These are phyloP conservation scores for Cytospora piceae DNA, from an alignment of 2,329 filamentous ascomycete species.

Conservation along the genomic window DNA sequence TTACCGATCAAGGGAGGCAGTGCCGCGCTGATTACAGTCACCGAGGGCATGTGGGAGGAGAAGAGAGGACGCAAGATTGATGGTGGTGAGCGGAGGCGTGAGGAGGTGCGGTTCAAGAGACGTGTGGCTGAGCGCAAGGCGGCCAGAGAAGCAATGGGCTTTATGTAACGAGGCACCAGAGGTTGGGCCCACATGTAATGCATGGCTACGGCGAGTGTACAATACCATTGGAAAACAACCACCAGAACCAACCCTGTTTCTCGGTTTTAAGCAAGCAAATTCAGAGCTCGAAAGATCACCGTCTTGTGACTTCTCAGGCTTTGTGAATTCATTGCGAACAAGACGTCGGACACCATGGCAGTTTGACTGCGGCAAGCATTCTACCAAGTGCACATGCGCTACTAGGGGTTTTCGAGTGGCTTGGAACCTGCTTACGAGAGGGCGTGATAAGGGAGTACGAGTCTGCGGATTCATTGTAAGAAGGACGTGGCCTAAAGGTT, in stretches of 20 bases:
- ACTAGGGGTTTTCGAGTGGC: background rate
- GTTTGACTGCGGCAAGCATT: no score
- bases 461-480: no score
- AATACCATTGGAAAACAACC: background rate
- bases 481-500: background rate
- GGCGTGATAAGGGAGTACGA: no score
- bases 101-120: conserved; percentile 85
- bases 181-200: background rate
- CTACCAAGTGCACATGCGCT: background rate
- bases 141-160: conserved; percentile 43
- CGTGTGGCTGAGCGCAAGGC: conserved; percentile 79
- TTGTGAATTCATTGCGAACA: no score
- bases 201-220: background rate
- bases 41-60: conserved; percentile 93
- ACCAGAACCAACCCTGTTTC: background rate
- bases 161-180: conserved; percentile 6
- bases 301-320: background rate
- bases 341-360: no score
- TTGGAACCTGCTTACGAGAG: background rate
- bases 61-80: conserved; percentile 88
- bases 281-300: background rate
- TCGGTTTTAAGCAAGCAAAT: background rate
- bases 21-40: conserved; percentile 68
- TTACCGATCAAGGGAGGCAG: conserved; percentile 67
- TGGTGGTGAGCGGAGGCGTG: conserved; percentile 88